Base-by-base conservation (phyloP, 1,284 basidiomycete genomes). In the Porodaedalea pini region DNA sequence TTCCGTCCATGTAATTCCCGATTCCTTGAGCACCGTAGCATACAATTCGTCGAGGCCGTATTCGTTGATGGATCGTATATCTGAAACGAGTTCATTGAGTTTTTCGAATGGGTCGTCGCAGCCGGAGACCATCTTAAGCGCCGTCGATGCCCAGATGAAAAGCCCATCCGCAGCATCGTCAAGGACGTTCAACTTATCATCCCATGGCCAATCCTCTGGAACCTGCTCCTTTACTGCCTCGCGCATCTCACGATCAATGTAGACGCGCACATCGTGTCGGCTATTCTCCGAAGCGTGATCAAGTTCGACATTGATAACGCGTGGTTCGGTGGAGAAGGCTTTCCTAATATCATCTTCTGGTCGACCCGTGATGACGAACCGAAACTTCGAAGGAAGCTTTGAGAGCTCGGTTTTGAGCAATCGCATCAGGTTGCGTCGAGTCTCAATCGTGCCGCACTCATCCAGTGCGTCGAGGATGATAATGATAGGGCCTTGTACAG, bases 91-190 rank as follows among this genome's bases (percentile, higher is more conserved):
- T 6, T 8, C 7, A 17, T 27, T 19, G 21, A 53, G 27, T 29
- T 31, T 37, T 5, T n/a, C 13, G 10, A 53, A 53, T 10, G 21
- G 36, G 19, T 41, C 21, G 13, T 25, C 31, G 27, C 51, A 41
- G 13, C 25, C 19, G 8, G 7, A 23, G 23, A 57, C 39, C 15
- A 57, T 27, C 37, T 65, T 68, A 47, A 69, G 57, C 25, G 69
- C 67, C 1, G 67, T 69, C 17, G 63, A 56, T 4, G 68, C 65
- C 49, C 68, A 69, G 21, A 69, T 69, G 49, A 69, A 69, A 10
- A 69, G 51, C 1, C 66, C 65, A n/a, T 59, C 53, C 1, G 67
- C 60, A 21, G 61, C 67, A 27, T 63, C 41, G 8, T 64, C 64
- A 21, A 69, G 58, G 36, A 29, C 34, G 5, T 64, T 58, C 11